Evolutionary conservation across 1,284 basidiomycete genomes (phyloP), one percentile per base, ranked within the genome.

Genomic region (Chalciporus sp.): DNA sequence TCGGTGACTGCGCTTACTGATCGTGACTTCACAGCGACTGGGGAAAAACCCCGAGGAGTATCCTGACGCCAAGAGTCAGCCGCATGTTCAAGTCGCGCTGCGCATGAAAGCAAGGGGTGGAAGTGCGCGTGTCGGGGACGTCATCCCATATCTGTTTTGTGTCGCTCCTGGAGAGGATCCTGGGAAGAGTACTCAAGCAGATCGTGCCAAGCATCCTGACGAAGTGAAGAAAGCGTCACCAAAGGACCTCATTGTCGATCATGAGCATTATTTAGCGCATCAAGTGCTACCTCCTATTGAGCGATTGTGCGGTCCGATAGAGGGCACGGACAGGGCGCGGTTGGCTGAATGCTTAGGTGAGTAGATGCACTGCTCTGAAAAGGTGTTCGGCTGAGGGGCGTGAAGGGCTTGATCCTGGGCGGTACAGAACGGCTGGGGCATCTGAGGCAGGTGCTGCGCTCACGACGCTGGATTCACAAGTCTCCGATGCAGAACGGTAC

Each of bases 81-180:
- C 96, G 1, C 97, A 99, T 66, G 97, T 99, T 1, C 95, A 98
- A 65, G 97, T 99, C 12, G 96, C 96, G 0, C 75, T 97, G 54
- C 83, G 93, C 28, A 88, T 97, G 87, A 96, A 95, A 73, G 81
- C 85, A 2, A 89, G 86, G 61, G 94, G 95, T 29, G 84, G 83
- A 5, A 85, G 84, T 17, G 90, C 93, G 1, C 85, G 89, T 37
- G 84, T 82, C 4, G 95, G 96, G 47, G 95, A 98, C 70, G 95
- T 99, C 55, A 92, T 99, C 58, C 88, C 95, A 0, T 99, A 99
- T 71, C 84, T 99, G 51, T 98, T 99, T 68, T 99, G 96, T 68
- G 63, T 92, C 1, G 82, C 84, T 4, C 84, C 88, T 17, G 87
- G 88, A 54, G 91, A 91, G 29, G 86, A 90, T 57, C 74, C 79